These are phyloP conservation scores for Lipomyces spencermartinsiae DNA, from an alignment of 805 yeast species.

Conservation along the genomic window DNA sequence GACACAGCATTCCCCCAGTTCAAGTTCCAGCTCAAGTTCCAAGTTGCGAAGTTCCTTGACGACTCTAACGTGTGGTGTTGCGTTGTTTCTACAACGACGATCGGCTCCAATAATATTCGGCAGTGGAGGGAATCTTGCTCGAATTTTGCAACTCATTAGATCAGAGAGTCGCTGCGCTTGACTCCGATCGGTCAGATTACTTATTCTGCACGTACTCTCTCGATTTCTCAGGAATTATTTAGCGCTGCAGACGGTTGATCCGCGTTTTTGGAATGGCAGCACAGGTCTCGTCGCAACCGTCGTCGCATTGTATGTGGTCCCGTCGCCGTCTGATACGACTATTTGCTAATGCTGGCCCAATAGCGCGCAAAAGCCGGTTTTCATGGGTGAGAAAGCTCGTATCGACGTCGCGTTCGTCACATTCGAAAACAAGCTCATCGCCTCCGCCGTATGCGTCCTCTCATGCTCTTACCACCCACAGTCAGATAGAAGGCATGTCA, in stretches of 20 bases:
- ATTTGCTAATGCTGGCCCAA: not conserved
- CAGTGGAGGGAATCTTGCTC: no score
- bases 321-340: not conserved
- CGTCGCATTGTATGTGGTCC: not conserved
- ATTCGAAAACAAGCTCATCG: constrained; percentile 7
- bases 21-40: no score
- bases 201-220: no score
- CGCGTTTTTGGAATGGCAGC: not conserved
- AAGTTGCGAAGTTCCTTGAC: no score
- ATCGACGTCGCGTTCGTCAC: constrained; percentile 17
- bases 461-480: not conserved
- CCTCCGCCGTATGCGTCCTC: not conserved
- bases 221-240: no score
- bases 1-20: no score
- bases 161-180: no score
- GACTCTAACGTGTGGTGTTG: no score
- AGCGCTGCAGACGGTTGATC: not conserved
- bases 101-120: no score
- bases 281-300: not conserved
- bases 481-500: not conserved
- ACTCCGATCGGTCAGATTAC: no score
- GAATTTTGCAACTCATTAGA: no score
- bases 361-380: constrained; percentile 33
- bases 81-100: no score
- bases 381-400: constrained; percentile 37